phyloP scores from a whole-genome alignment of 106 monocot species.

The Dendrobium huoshanense region DNA sequence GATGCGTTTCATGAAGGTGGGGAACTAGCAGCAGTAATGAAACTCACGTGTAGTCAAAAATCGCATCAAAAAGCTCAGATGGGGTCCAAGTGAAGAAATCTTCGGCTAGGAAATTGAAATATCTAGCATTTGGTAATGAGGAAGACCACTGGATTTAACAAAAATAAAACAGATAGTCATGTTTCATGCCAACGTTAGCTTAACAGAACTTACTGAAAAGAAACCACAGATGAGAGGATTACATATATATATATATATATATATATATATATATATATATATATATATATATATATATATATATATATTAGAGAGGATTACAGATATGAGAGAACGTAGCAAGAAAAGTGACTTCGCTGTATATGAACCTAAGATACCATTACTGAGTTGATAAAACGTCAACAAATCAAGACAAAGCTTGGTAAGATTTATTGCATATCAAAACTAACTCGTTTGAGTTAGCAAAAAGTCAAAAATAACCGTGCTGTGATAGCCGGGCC shows the following conservation, averaged over 20 bases:
- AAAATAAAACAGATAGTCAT: not conserved
- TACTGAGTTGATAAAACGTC: not conserved
- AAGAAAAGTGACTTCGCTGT: not conserved
- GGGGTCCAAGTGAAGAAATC: slow-evolving; percentile 83
- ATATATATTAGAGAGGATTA: not conserved
- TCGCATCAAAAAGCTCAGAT: slow-evolving; percentile 58
- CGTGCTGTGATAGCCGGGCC: not conserved
- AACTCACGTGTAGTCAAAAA: slow-evolving; percentile 87
- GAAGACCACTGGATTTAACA: slow-evolving; percentile 18
- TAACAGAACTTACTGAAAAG: not conserved
- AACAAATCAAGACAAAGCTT: not conserved
- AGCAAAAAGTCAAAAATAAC: not conserved
- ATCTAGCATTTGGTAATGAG: slow-evolving; percentile 32
- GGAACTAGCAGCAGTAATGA: not conserved
- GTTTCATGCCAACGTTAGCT: not conserved
- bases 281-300: too few species aligned
- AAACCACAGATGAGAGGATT: not conserved
- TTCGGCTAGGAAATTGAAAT: slow-evolving; percentile 47
- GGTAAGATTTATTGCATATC: too few species aligned
- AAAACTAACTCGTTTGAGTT: not conserved
- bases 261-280: too few species aligned
- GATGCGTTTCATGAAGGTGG: not conserved
- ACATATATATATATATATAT: not conserved
- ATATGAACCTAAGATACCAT: not conserved
- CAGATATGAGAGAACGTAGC: not conserved